Evolutionary conservation across 345 rosid genomes (phyloP).

Genomic region (Acer saccharum): DNA sequence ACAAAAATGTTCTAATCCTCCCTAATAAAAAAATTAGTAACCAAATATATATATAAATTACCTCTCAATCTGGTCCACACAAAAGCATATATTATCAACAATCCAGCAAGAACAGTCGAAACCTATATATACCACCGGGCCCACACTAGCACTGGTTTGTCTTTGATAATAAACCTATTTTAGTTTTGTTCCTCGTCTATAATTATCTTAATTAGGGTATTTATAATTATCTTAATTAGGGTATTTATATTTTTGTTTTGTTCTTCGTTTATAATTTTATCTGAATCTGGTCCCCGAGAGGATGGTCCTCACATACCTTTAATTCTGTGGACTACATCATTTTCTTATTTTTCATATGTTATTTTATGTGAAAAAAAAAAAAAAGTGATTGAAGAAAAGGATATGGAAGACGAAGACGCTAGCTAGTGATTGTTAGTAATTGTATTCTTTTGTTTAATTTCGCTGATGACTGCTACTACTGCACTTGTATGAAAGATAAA

Average conservation of each 20-base stretch:
- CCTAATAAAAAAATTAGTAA: neutral
- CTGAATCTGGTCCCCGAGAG: neutral
- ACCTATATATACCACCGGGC: constrained; percentile 2
- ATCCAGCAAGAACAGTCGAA: neutral
- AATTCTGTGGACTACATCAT: neutral
- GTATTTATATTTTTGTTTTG: neutral
- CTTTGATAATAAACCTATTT: neutral
- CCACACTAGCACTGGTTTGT: neutral
- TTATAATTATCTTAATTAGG: too few species aligned
- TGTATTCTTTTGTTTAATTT: neutral
- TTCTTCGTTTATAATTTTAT: neutral
- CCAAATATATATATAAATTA: neutral
- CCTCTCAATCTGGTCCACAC: neutral
- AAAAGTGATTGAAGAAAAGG: neutral
- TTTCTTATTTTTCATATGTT: neutral
- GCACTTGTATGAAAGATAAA: neutral
- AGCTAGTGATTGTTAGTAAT: neutral
- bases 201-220: neutral
- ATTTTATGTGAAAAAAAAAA: neutral
- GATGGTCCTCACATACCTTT: constrained; percentile 7
- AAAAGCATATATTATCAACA: neutral
- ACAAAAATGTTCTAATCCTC: neutral
- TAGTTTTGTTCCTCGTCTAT: too few species aligned
- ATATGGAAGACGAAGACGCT: neutral
- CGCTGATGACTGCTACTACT: neutral